Conservation (phyloP, 495 filamentous ascomycete species). For the Staphylotrichum tortipilum region DNA sequence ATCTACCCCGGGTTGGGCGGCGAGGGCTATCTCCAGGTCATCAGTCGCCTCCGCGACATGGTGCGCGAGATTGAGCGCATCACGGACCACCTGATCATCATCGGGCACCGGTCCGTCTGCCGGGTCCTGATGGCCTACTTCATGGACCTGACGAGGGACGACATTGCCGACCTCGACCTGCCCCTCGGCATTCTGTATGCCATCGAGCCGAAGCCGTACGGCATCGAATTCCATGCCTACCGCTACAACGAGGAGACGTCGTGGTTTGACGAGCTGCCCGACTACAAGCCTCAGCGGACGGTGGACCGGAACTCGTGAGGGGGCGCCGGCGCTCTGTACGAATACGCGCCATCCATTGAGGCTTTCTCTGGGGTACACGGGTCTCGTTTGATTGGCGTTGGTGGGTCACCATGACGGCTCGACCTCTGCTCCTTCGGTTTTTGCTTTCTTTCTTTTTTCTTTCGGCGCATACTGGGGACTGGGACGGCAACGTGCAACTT, state of each 20-base stretch:
- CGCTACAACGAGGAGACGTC: conserved; percentile 65
- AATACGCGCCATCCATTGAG: neutral
- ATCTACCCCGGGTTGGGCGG: conserved; percentile 92
- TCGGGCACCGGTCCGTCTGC: conserved; percentile 82
- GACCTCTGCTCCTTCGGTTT: neutral
- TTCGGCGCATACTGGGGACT: neutral
- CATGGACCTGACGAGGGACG: conserved; percentile 76
- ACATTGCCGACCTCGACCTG: conserved; percentile 87
- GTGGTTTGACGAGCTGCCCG: conserved; percentile 73
- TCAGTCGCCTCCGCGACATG: conserved; percentile 88
- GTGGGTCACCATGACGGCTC: neutral
- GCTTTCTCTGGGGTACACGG: neutral
- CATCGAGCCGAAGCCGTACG: conserved; percentile 95
- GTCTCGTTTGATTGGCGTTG: neutral
- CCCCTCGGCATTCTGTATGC: conserved; percentile 87
- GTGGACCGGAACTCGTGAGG: conserved; percentile 29
- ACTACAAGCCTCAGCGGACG: conserved; percentile 61
- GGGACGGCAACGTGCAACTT: neutral
- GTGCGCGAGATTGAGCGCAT: conserved; percentile 95
- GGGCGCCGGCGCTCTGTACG: neutral
- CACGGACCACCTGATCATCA: conserved; percentile 86
- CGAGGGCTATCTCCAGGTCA: conserved; percentile 93
- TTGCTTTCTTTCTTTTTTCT: neutral
- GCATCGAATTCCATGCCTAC: conserved; percentile 92
- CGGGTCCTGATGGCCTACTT: conserved; percentile 94